Base-by-base conservation (phyloP, 2,329 filamentous ascomycete species). In the Thermoascus crustaceus region DNA sequence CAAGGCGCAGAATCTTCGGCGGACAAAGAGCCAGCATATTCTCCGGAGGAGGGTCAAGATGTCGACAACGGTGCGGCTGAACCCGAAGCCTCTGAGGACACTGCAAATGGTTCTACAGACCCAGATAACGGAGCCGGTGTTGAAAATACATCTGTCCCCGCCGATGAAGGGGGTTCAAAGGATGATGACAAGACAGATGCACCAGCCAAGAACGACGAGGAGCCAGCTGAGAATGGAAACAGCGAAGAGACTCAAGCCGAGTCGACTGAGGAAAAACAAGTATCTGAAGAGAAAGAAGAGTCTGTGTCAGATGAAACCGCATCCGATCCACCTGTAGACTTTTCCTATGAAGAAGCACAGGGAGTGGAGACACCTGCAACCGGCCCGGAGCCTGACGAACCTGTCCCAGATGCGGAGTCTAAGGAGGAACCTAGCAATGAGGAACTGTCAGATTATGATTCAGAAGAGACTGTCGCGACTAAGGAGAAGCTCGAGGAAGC, bases 301-400 rank as follows among this genome's bases (percentile, higher is more conserved):
- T 17, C 38, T 44, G 32, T 48, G 41, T 38, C 38, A 9, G 40
- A 38, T 30, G 43, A 38, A 21, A n/a, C n/a, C n/a, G n/a, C n/a
- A n/a, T n/a, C n/a, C n/a, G n/a, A n/a, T n/a, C n/a, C n/a, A n/a
- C n/a, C n/a, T n/a, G n/a, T n/a, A n/a, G n/a, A n/a, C n/a, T n/a
- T n/a, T n/a, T n/a, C n/a, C n/a, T n/a, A n/a, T n/a, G n/a, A n/a
- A 8, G 37, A 20, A 8, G 16, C 19, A 14, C 11, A 33, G 5
- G 19, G n/a, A 8, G 17, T 14, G 17, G 34, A 38, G 30, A 23
- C 21, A 7, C 44, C 44, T 30, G 40, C 43, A 11, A 18, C 35
- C 18, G 32, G n/a, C n/a, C n/a, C n/a, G n/a, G n/a, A n/a, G n/a
- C n/a, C n/a, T n/a, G n/a, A n/a, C n/a, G n/a, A n/a, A n/a, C n/a